Conservation (phyloP, 1,284 basidiomycete genomes). For the Agroathelia rolfsii region DNA sequence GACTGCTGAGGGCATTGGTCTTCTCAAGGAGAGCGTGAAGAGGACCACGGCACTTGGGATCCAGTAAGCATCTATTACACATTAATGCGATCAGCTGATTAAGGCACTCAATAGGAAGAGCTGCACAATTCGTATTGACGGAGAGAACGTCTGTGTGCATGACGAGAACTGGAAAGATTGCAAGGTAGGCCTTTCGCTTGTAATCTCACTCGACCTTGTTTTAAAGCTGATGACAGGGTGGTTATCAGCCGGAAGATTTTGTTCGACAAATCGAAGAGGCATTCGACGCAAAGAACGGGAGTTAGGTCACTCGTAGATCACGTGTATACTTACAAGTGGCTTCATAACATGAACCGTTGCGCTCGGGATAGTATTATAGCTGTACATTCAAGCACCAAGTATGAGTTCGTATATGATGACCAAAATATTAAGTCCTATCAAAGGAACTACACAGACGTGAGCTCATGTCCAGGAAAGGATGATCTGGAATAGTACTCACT, state of each 20-base stretch:
- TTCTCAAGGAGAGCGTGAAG: slow-evolving; percentile 53
- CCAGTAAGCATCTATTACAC: slow-evolving; percentile 30
- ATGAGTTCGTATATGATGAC: slow-evolving; percentile 78
- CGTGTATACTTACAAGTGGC: neutral
- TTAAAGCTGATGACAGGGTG: slow-evolving; percentile 38
- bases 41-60: slow-evolving; percentile 42
- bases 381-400: slow-evolving; percentile 32
- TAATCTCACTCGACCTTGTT: slow-evolving; percentile 3
- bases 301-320: slow-evolving; percentile 7
- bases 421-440: slow-evolving; percentile 75
- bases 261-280: slow-evolving; percentile 70
- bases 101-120: slow-evolving; percentile 46
- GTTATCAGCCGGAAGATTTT: slow-evolving; percentile 67
- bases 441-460: slow-evolving; percentile 54
- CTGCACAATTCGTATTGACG: slow-evolving; percentile 75
- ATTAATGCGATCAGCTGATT: slow-evolving; percentile 7
- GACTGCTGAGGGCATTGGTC: slow-evolving; percentile 45
- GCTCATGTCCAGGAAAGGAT: neutral
- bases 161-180: slow-evolving; percentile 76
- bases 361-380: slow-evolving; percentile 7
- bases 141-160: slow-evolving; percentile 61
- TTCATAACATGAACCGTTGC: slow-evolving; percentile 10
- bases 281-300: slow-evolving; percentile 51
- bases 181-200: slow-evolving; percentile 46
- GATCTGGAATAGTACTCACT: slow-evolving; percentile 45